Percentiles rank a stretch among this genome's conserved stretches.
Conservation (phyloP, 768 basidiomycete species). For the Mycena filopes region DNA sequence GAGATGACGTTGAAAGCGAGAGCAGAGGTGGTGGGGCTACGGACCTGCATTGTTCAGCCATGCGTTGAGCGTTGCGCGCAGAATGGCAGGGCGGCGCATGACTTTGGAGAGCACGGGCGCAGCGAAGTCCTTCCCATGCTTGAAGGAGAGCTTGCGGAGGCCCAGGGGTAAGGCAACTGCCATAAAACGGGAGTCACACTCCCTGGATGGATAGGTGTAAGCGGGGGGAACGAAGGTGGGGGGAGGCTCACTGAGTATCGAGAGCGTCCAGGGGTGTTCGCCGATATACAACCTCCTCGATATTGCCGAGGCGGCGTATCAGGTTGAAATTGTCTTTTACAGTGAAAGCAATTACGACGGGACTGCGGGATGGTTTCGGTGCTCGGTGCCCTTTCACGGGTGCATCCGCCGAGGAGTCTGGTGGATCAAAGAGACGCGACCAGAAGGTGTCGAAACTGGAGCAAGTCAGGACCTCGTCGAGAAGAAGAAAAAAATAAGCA, state of each 20-base stretch:
- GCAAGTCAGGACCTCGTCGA: neutral
- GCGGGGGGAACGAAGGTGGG: neutral
- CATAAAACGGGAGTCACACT: neutral
- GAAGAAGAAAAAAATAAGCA: neutral
- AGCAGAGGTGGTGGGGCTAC: neutral
- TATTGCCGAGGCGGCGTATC: neutral
- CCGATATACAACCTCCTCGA: conserved; percentile 11
- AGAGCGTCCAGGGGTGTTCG: conserved; percentile 5
- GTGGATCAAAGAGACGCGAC: neutral
- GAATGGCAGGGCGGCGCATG: neutral
- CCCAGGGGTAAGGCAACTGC: neutral
- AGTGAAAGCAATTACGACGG: conserved; percentile 7
- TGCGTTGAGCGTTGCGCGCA: neutral
- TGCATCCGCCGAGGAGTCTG: neutral
- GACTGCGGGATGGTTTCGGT: neutral
- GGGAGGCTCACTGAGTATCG: conserved; percentile 1
- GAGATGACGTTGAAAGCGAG: neutral
- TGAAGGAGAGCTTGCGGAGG: neutral
- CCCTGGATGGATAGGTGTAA: conserved; percentile 3
- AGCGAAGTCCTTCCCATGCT: neutral
- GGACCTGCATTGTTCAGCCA: conserved; percentile 18
- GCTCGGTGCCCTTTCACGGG: neutral
- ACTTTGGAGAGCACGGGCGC: neutral
- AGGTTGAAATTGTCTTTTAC: neutral
- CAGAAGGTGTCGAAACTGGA: neutral